phyloP scores from a whole-genome alignment of 2,329 filamentous ascomycete genomes.

The Phialocephala sp. region DNA sequence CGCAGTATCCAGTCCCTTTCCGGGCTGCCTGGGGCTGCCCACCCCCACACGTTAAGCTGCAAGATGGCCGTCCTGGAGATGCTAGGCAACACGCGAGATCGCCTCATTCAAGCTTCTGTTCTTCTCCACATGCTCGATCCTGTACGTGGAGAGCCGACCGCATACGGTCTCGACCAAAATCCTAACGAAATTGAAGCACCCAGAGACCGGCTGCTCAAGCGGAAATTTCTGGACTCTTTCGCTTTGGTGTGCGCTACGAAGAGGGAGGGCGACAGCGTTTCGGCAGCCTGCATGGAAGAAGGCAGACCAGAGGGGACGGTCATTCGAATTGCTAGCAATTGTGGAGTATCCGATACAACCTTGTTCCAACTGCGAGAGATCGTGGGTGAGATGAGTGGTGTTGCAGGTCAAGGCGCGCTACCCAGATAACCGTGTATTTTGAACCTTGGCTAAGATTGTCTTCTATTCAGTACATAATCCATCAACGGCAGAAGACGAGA shows the following conservation, averaged over 20 bases:
- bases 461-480: conserved; percentile 8
- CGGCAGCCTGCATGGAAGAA: conserved; percentile 44
- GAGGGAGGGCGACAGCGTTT: conserved; percentile 36
- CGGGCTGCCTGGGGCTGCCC: background rate
- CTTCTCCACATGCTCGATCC: conserved; percentile 38
- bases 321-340: conserved; percentile 42
- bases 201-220: conserved; percentile 27
- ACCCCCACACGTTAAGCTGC: background rate
- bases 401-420: conserved; percentile 35
- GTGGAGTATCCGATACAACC: conserved; percentile 33
- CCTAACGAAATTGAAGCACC: conserved; percentile 23
- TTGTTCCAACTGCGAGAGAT: conserved; percentile 31
- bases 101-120: conserved; percentile 28
- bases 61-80: conserved; percentile 13
- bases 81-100: conserved; percentile 24
- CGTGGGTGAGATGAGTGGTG: conserved; percentile 26
- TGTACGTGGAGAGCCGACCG: conserved; percentile 39
- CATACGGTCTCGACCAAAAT: conserved; percentile 35
- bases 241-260: conserved; percentile 42
- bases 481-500: conserved; percentile 17
- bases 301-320: conserved; percentile 33
- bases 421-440: background rate
- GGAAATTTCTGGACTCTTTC: conserved; percentile 45
- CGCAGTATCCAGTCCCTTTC: background rate
- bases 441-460: conserved; percentile 14